Percentiles rank a stretch among this genome's conserved stretches.
Conservation (phyloP, 2,329 filamentous ascomycete species). For the Huntiella omanensis region DNA sequence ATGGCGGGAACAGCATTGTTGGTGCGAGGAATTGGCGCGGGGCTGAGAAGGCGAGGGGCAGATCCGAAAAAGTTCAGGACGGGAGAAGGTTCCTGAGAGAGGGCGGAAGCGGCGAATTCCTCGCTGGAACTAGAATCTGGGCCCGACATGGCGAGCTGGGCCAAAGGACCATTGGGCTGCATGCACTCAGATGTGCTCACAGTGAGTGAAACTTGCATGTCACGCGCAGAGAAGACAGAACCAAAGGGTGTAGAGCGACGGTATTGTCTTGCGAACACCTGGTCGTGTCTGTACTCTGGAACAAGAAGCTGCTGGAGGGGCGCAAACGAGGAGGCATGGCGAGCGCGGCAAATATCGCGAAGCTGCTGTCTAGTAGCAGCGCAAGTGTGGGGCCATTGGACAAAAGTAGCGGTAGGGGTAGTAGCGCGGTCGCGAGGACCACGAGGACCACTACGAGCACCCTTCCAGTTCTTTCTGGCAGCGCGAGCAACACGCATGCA, state of each 20-base stretch:
- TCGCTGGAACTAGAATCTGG: constrained; percentile 14
- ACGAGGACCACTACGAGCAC: constrained; percentile 24
- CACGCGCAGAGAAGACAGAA: constrained; percentile 37
- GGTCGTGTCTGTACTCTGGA: constrained; percentile 35
- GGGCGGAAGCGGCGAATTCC: constrained; percentile 1
- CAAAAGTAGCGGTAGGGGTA: constrained; percentile 2
- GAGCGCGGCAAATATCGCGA: constrained; percentile 41
- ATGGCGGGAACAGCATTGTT: constrained; percentile 24
- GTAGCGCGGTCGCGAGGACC: not conserved
- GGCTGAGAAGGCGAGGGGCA: constrained; percentile 24
- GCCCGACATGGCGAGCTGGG: constrained; percentile 34
- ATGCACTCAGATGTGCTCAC: constrained; percentile 46
- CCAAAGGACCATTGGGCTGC: constrained; percentile 42
- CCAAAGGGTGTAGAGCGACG: constrained; percentile 28
- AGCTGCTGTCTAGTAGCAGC: constrained; percentile 43
- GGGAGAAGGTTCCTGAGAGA: constrained; percentile 7
- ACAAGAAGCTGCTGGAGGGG: constrained; percentile 28
- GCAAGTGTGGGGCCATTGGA: constrained; percentile 43
- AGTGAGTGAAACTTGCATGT: constrained; percentile 44
- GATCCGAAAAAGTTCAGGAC: constrained; percentile 8
- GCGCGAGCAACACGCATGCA: constrained; percentile 46
- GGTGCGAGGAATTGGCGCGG: constrained; percentile 37
- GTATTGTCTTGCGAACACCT: constrained; percentile 28
- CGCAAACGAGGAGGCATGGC: constrained; percentile 25
- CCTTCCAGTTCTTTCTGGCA: constrained; percentile 48